These are phyloP conservation scores for Talaromyces pinophilus DNA, from an alignment of 2,329 filamentous ascomycete species.

Conservation along the genomic window DNA sequence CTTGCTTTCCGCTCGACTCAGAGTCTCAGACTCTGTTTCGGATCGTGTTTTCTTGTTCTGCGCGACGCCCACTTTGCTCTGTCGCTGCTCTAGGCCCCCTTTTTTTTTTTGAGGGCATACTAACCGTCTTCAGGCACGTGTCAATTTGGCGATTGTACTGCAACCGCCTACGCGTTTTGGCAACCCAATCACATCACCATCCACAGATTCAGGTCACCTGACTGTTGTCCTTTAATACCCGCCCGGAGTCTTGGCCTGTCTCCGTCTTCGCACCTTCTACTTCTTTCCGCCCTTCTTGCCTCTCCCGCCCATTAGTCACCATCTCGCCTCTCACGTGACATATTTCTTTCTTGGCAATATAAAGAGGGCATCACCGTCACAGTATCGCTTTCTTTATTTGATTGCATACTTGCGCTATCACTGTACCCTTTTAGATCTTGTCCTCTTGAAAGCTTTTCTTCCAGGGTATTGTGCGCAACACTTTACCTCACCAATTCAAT, in stretches of 20 bases:
- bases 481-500: background rate
- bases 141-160: conserved; percentile 10
- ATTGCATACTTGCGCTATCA: background rate
- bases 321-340: conserved; percentile 42
- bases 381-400: conserved; percentile 40
- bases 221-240: conserved; percentile 25
- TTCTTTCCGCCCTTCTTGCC: conserved; percentile 22
- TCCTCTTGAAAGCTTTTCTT: background rate
- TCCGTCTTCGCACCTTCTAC: conserved; percentile 12
- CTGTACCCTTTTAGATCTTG: background rate
- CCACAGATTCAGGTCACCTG: conserved; percentile 25
- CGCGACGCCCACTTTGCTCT: background rate
- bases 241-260: conserved; percentile 11
- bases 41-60: conserved; percentile 8
- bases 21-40: conserved; percentile 3
- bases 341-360: conserved; percentile 45
- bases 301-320: conserved; percentile 29
- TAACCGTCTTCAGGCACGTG: conserved; percentile 14
- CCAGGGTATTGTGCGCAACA: background rate
- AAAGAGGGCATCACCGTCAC: conserved; percentile 35
- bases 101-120: background rate
- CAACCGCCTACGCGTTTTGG: background rate
- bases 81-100: conserved; percentile 2
- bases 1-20: conserved; percentile 17
- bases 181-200: conserved; percentile 4